Percentiles rank a stretch among this genome's conserved stretches.
Evolutionary conservation across 805 yeast genomes (phyloP).

Genomic region (Hyphopichia homilentoma): DNA sequence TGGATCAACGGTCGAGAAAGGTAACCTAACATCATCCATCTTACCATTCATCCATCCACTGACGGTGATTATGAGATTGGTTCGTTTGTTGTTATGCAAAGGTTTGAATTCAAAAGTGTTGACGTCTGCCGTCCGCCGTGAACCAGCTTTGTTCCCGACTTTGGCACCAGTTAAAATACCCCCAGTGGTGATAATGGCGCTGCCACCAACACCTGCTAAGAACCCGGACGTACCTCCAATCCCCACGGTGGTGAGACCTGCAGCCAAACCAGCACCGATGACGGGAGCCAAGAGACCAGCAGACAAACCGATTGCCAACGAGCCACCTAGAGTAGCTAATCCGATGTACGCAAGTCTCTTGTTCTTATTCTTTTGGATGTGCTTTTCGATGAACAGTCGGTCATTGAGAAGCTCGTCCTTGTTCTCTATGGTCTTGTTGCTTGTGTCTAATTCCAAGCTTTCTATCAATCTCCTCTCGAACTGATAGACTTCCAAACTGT

Average conservation of each 20-base stretch:
- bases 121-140: slow-evolving; percentile 84
- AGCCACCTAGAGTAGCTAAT: slow-evolving; percentile 94
- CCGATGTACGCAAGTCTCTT: slow-evolving; percentile 84
- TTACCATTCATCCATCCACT: slow-evolving; percentile 98
- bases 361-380: slow-evolving; percentile 62
- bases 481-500: slow-evolving; percentile 69
- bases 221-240: slow-evolving; percentile 91
- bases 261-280: slow-evolving; percentile 97
- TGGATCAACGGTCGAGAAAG: slow-evolving; percentile 95
- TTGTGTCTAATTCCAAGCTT: slow-evolving; percentile 76
- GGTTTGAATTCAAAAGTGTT: slow-evolving; percentile 93
- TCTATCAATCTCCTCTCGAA: slow-evolving; percentile 91
- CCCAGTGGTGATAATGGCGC: slow-evolving; percentile 87
- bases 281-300: slow-evolving; percentile 97
- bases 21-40: slow-evolving; percentile 92
- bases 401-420: slow-evolving; percentile 73
- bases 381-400: slow-evolving; percentile 66
- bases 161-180: slow-evolving; percentile 89
- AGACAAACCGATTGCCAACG: slow-evolving; percentile 87
- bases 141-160: slow-evolving; percentile 84
- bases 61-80: slow-evolving; percentile 82
- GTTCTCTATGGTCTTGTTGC: slow-evolving; percentile 49
- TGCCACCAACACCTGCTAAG: slow-evolving; percentile 95
- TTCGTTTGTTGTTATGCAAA: slow-evolving; percentile 82
- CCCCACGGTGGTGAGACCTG: slow-evolving; percentile 93